Percentiles rank a stretch among this genome's conserved stretches.
phyloP scores from a whole-genome alignment of 2,329 filamentous ascomycete genomes.

The Trichoderma sp. region DNA sequence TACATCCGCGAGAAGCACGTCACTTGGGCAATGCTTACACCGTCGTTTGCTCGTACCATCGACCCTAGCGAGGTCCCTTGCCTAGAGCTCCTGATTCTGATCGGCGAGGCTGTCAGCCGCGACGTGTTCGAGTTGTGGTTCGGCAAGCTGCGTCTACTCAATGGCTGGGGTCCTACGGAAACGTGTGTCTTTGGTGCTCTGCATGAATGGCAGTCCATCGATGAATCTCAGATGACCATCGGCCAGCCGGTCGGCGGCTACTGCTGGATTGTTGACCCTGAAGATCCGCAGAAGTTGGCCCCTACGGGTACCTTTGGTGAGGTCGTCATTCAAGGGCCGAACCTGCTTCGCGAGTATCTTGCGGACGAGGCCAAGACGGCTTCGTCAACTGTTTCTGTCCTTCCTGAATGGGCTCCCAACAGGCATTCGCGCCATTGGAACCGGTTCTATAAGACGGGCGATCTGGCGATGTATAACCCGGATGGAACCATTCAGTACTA shows the following conservation, averaged over 20 bases:
- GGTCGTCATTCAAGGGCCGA: constrained; percentile 26
- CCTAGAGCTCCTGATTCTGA: constrained; percentile 25
- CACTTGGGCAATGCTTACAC: constrained; percentile 28
- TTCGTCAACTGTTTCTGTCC: constrained; percentile 1
- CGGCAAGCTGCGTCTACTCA: constrained; percentile 23
- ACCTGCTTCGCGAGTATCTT: constrained; percentile 25
- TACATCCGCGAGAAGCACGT: constrained; percentile 13
- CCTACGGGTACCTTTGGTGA: constrained; percentile 24
- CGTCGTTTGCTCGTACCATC: constrained; percentile 24
- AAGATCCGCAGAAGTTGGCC: constrained; percentile 14
- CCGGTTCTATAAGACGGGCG: constrained; percentile 25
- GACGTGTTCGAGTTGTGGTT: constrained; percentile 28
- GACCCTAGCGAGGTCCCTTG: constrained; percentile 32
- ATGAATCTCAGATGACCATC: constrained; percentile 25
- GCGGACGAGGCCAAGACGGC: constrained; percentile 18
- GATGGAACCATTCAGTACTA: constrained; percentile 26
- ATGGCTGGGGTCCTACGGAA: constrained; percentile 28
- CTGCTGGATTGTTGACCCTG: constrained; percentile 28
- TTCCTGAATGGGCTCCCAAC: constrained; percentile 22
- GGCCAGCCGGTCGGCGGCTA: constrained; percentile 22
- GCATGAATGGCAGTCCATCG: constrained; percentile 20
- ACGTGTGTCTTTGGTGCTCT: constrained; percentile 25
- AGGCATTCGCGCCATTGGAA: neutral
- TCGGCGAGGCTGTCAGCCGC: constrained; percentile 26
- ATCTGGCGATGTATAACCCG: constrained; percentile 19